These are phyloP conservation scores for Auriscalpium microsporum DNA, from an alignment of 768 basidiomycete genomes.

Conservation along the genomic window DNA sequence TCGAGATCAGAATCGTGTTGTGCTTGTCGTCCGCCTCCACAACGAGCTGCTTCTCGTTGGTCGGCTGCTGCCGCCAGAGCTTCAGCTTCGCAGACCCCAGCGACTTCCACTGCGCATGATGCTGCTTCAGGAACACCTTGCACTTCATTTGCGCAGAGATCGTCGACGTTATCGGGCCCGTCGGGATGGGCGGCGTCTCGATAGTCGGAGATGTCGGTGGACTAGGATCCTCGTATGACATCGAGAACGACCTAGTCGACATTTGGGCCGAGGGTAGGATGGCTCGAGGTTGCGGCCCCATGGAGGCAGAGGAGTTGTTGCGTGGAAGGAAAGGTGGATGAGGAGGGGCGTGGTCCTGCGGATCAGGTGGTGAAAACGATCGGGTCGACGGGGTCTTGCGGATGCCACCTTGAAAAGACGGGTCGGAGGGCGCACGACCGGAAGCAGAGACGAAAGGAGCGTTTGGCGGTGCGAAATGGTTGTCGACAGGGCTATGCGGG, in stretches of 20 bases:
- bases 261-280: constrained; percentile 58
- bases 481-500: neutral
- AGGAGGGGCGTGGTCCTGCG: constrained; percentile 27
- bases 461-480: constrained; percentile 3
- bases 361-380: constrained; percentile 45
- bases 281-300: constrained; percentile 35
- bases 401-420: constrained; percentile 24
- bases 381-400: constrained; percentile 51
- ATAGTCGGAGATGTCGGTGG: constrained; percentile 78
- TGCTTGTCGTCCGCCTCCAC: constrained; percentile 79
- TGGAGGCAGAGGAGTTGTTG: constrained; percentile 21
- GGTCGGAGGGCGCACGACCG: constrained; percentile 19
- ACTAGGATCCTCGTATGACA: constrained; percentile 60
- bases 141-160: constrained; percentile 93
- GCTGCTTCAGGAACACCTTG: constrained; percentile 93
- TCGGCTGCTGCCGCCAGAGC: constrained; percentile 77
- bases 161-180: constrained; percentile 67
- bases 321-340: constrained; percentile 25
- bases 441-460: constrained; percentile 5
- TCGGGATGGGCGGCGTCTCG: constrained; percentile 36
- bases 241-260: constrained; percentile 42
- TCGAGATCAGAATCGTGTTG: constrained; percentile 79
- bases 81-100: constrained; percentile 83
- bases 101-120: constrained; percentile 97
- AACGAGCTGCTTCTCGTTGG: constrained; percentile 92